These are phyloP conservation scores for Xylariaceae sp. DNA, from an alignment of 2,329 filamentous ascomycete genomes.

Conservation along the genomic window DNA sequence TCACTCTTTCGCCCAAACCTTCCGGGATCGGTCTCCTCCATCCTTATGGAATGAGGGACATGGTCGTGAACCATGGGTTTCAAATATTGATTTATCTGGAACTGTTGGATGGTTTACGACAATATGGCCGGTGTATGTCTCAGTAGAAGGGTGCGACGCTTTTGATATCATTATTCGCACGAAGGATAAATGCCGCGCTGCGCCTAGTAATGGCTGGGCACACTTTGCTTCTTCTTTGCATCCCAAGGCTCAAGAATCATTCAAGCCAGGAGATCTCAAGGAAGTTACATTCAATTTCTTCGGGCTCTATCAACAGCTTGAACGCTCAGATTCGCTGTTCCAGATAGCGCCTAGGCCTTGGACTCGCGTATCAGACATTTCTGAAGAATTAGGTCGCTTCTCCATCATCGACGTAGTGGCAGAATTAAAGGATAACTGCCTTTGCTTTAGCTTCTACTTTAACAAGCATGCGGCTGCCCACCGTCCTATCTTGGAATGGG, in stretches of 20 bases:
- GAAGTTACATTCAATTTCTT: constrained; percentile 13
- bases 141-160: background rate
- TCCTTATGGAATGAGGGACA: background rate
- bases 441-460: background rate
- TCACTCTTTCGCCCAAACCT: constrained; percentile 3
- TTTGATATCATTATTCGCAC: background rate
- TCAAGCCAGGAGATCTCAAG: background rate
- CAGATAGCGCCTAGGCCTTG: background rate
- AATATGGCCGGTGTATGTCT: background rate
- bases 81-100: background rate
- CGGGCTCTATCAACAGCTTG: background rate
- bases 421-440: background rate
- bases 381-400: background rate
- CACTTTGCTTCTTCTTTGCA: constrained; percentile 7
- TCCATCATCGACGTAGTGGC: constrained; percentile 1
- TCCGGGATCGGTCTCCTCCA: background rate
- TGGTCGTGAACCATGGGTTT: constrained; percentile 4
- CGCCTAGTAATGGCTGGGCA: constrained; percentile 7
- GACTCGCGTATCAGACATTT: background rate
- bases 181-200: background rate
- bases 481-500: background rate
- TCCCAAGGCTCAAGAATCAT: background rate
- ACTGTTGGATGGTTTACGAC: constrained; percentile 14
- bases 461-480: background rate
- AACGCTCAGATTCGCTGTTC: background rate